phyloP scores from a whole-genome alignment of 176 grass and related monocot genomes.

The Oryza meyeriana region DNA sequence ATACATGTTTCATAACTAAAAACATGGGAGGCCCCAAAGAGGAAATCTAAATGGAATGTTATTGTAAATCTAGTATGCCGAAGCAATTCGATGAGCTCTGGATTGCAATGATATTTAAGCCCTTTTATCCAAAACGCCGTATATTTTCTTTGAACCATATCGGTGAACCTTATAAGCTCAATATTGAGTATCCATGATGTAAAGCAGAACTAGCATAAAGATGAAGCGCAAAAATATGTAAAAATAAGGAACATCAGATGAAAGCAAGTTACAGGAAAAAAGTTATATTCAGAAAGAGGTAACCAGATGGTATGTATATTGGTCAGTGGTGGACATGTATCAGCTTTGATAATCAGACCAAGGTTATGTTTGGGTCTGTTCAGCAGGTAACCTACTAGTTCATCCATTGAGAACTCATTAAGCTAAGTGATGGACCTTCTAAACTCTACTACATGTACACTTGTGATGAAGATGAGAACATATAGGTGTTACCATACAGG shows the following conservation, averaged over 20 bases:
- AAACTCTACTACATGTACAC: neutral
- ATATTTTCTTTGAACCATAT: slow-evolving; percentile 1
- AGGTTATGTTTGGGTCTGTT: neutral
- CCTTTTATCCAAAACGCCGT: neutral
- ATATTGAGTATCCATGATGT: neutral
- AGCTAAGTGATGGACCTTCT: neutral
- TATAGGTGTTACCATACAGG: neutral
- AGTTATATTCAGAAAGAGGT: neutral
- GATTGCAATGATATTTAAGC: slow-evolving; percentile 4
- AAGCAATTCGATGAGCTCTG: neutral
- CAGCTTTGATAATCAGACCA: neutral
- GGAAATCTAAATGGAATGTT: neutral
- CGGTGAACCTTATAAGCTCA: neutral
- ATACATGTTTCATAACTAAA: slow-evolving; percentile 12
- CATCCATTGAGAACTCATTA: neutral
- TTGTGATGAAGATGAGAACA: neutral
- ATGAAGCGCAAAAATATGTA: neutral
- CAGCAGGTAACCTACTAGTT: neutral
- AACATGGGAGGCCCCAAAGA: neutral
- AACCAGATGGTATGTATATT: neutral
- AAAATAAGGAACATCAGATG: neutral
- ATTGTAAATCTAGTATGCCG: neutral
- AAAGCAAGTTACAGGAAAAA: neutral
- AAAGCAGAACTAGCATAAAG: neutral
- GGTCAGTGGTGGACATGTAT: neutral